phyloP scores from a whole-genome alignment of 163 green algal species.

The Scenedesmus sp. region DNA sequence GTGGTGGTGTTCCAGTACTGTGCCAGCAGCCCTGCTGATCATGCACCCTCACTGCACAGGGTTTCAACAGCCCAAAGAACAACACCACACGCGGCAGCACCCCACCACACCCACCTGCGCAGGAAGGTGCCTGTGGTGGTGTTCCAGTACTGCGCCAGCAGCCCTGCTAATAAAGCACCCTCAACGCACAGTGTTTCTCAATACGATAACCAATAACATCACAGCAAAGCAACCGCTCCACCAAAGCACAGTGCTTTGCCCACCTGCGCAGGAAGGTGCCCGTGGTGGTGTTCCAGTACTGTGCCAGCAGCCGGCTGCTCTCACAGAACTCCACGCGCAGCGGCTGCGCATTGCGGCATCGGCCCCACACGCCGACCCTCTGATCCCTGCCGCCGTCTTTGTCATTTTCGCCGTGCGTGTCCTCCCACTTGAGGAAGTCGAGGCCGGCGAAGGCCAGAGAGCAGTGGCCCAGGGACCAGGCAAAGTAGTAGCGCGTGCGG shows the following conservation, averaged over 20 bases:
- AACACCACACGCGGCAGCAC: background rate
- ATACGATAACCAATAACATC: background rate
- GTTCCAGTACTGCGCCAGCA: conserved; percentile 78
- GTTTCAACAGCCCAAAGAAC: background rate
- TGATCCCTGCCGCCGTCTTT: background rate
- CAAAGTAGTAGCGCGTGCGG: conserved; percentile 91
- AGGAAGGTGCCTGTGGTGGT: conserved; percentile 79
- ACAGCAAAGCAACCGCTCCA: background rate
- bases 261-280: conserved; percentile 77
- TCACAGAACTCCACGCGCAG: conserved; percentile 59
- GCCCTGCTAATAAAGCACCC: background rate
- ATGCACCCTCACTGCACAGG: background rate
- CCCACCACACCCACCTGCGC: conserved; percentile 51
- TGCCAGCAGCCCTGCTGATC: conserved; percentile 51
- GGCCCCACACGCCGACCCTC: conserved; percentile 37
- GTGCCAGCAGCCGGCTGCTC: conserved; percentile 57
- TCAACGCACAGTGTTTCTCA: background rate
- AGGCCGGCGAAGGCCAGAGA: conserved; percentile 79
- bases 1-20: conserved; percentile 82
- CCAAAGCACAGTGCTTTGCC: background rate
- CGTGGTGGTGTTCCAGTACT: conserved; percentile 82
- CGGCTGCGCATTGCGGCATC: conserved; percentile 43
- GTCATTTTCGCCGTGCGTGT: background rate
- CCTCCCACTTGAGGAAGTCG: conserved; percentile 74
- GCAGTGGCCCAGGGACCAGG: conserved; percentile 83